Evolutionary conservation across 1,284 basidiomycete genomes (phyloP).

Genomic region (Xerocomus amazonicus): DNA sequence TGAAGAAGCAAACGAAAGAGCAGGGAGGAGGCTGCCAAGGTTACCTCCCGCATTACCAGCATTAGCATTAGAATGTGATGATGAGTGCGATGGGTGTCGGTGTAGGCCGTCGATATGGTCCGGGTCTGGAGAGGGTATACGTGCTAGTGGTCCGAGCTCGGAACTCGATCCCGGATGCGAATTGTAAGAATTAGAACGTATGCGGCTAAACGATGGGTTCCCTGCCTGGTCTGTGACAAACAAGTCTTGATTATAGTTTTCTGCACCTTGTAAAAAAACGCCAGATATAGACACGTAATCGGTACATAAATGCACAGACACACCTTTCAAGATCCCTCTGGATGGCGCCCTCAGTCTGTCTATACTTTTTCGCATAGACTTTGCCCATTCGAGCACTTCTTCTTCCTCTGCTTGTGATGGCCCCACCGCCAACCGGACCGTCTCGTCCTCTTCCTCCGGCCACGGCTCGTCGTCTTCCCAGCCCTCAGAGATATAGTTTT

Average conservation of each 20-base stretch:
- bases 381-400: conserved; percentile 68
- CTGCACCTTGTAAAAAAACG: conserved; percentile 46
- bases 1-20: conserved; percentile 21
- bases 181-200: conserved; percentile 79
- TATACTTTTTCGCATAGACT: conserved; percentile 61
- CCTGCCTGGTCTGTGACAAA: conserved; percentile 42
- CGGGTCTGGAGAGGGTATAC: conserved; percentile 75
- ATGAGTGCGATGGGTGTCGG: conserved; percentile 55
- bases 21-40: conserved; percentile 15
- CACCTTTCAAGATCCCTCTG: conserved; percentile 89
- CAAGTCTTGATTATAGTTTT: conserved; percentile 57
- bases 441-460: conserved; percentile 71
- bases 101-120: conserved; percentile 84
- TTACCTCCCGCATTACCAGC: conserved; percentile 41
- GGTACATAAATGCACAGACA: conserved; percentile 25
- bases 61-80: conserved; percentile 31
- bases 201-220: conserved; percentile 46
- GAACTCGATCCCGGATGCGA: conserved; percentile 47
- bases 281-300: conserved; percentile 2
- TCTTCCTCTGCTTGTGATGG: conserved; percentile 47
- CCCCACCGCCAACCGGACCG: conserved; percentile 47
- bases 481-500: conserved; percentile 48
- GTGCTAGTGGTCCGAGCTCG: conserved; percentile 71
- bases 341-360: conserved; percentile 65
- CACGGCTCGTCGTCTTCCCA: conserved; percentile 71